Conservation (phyloP, 202 grass and related monocot species). For the Digitaria exilis region DNA sequence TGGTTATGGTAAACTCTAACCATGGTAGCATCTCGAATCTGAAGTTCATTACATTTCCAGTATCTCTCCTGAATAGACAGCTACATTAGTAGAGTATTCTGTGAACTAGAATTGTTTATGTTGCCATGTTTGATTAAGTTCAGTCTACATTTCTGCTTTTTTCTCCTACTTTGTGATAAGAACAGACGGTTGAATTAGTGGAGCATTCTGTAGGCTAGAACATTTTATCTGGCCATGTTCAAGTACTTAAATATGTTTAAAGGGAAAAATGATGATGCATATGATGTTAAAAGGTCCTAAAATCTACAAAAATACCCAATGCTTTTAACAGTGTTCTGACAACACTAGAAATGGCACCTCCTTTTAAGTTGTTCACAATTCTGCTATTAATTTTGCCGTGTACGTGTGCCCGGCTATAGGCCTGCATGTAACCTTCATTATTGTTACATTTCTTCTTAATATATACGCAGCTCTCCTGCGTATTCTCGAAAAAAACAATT, state of each 20-base stretch:
- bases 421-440: too few species aligned
- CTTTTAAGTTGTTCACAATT: not conserved
- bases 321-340: slow-evolving; percentile 22
- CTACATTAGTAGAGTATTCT: slow-evolving; percentile 16
- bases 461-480: too few species aligned
- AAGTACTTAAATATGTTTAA: slow-evolving; percentile 3
- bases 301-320: not conserved
- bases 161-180: not conserved
- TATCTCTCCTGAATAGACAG: slow-evolving; percentile 9
- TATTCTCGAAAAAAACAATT: too few species aligned
- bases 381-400: too few species aligned
- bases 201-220: not conserved
- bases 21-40: too few species aligned
- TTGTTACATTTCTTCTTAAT: too few species aligned
- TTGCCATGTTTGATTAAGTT: not conserved
- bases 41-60: not conserved
- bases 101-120: not conserved
- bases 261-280: not conserved
- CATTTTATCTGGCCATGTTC: slow-evolving; percentile 25
- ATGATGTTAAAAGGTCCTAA: slow-evolving; percentile 5
- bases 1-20: not conserved
- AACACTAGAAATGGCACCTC: not conserved
- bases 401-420: too few species aligned
- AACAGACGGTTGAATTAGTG: not conserved
- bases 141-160: not conserved